Conservation (phyloP, 2,329 filamentous ascomycete genomes). For the Akanthomyces muscarius region DNA sequence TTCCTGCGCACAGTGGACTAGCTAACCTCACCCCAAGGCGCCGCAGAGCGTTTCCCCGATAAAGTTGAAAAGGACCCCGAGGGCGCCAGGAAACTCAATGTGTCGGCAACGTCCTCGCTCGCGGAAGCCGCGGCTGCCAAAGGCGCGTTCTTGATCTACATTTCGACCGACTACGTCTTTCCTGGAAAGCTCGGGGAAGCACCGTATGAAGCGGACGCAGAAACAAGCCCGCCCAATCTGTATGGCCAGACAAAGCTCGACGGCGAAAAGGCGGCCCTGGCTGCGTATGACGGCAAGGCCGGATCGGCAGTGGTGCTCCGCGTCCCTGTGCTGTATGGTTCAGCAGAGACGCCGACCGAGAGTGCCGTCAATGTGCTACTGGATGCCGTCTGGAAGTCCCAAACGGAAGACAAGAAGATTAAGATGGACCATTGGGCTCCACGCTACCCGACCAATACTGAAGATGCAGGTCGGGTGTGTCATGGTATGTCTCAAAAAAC, state of each 20-base stretch:
- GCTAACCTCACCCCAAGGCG: conserved; percentile 48
- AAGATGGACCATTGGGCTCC: conserved; percentile 85
- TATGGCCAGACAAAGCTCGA: conserved; percentile 63
- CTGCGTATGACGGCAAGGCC: conserved; percentile 49
- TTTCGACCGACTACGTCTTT: conserved; percentile 81
- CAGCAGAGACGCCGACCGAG: conserved; percentile 65
- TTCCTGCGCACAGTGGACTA: neutral
- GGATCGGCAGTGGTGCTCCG: conserved; percentile 66
- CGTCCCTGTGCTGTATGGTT: conserved; percentile 80
- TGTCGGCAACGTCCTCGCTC: conserved; percentile 63
- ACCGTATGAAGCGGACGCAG: conserved; percentile 66
- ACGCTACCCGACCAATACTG: conserved; percentile 83
- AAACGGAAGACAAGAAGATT: conserved; percentile 57
- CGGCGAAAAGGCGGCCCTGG: conserved; percentile 62
- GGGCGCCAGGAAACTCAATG: conserved; percentile 69
- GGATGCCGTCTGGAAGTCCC: conserved; percentile 70
- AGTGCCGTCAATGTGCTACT: conserved; percentile 81
- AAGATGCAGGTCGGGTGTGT: conserved; percentile 77
- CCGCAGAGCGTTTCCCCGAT: conserved; percentile 84
- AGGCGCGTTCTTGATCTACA: conserved; percentile 66
- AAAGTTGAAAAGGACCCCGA: conserved; percentile 77
- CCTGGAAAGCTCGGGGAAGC: conserved; percentile 72
- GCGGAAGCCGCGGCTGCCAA: conserved; percentile 61
- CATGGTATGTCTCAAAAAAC: conserved; percentile 45
- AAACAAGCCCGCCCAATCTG: conserved; percentile 69